Base-by-base conservation (phyloP, 768 basidiomycete genomes). In the Suillus hirtellus region DNA sequence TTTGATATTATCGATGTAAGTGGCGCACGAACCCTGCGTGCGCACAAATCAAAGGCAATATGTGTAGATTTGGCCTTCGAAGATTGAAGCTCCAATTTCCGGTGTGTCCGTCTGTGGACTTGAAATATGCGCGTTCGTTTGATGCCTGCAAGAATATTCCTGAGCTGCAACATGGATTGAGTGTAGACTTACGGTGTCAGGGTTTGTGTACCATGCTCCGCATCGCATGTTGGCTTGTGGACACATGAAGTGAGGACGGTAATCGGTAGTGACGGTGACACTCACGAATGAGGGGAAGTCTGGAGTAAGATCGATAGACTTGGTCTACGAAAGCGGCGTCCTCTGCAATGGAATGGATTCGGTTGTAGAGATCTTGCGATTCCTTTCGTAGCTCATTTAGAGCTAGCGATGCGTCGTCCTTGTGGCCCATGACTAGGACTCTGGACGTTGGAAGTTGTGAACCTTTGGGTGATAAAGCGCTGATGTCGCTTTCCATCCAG, bases 151-250 rank as follows among this genome's bases (percentile, higher is more conserved):
- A 9, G 15, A 27, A 62, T 67, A 71, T 63, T 53, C 59, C 60
- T 65, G 43, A 64, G 64, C 63, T 60, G 27, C 1, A 24, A 44
- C 43, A 15, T 11, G 27, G 6, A n/a, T 38, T 24, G 24, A 27
- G 21, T 35, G 34, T 4, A 5, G n/a, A 6, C 82, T 69, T 70
- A 87, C 88, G 62, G 88, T 82, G 8, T 68, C 63, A 21, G 94
- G 92, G 68, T 94, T 82, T 7, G 89, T 86, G 73, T 97, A 98
- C 96, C 96, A 99, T 8, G 89, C 89, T 4, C 96, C 96, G 69
- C 95, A 97, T 27, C 96, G 86, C 70, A 95, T 83, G 73, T 99
- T 99, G 3, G 96, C 94, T 92, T 70, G 24, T 60, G 14, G 27
- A n/a, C 10, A 17, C 6, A n/a, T 63, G 34, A 61, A 58, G 38